Evolutionary conservation across 1,284 basidiomycete species (phyloP).

Genomic region (Moesziomyces globuligerus): DNA sequence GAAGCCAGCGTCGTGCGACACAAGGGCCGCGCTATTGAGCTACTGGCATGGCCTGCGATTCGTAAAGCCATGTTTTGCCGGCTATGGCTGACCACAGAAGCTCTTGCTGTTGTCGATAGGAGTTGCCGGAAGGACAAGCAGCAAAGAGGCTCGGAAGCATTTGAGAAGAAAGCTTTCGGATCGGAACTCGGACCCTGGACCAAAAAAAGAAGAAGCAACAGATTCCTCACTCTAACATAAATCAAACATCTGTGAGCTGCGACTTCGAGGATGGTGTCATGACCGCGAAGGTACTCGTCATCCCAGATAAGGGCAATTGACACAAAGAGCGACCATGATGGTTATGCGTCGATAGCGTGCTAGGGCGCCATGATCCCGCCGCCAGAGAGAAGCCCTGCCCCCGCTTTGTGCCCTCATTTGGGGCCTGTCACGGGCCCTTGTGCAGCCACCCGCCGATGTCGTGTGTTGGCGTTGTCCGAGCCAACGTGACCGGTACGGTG

Average conservation of each 20-base stretch:
- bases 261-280: slow-evolving; percentile 30
- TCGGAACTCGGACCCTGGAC: slow-evolving; percentile 27
- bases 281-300: slow-evolving; percentile 39
- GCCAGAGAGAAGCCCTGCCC: too few relatives aligned
- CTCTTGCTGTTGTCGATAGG: too few relatives aligned
- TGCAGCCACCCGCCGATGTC: slow-evolving; percentile 21
- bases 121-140: too few relatives aligned
- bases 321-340: slow-evolving; percentile 8
- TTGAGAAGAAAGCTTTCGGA: slow-evolving; percentile 29
- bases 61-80: too few relatives aligned
- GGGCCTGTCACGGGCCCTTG: neutral
- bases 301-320: slow-evolving; percentile 24
- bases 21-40: too few relatives aligned
- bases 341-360: slow-evolving; percentile 22
- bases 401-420: too few relatives aligned
- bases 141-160: too few relatives aligned
- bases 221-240: neutral
- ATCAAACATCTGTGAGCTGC: too few relatives aligned
- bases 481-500: slow-evolving; percentile 29
- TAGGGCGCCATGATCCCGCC: slow-evolving; percentile 6
- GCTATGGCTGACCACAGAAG: too few relatives aligned
- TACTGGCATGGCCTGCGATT: too few relatives aligned
- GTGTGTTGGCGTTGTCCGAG: slow-evolving; percentile 15
- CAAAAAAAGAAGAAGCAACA: slow-evolving; percentile 4
- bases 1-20: too few relatives aligned